Evolutionary conservation across 208 protist genomes (phyloP), one percentile per base, ranked within the genome.

Genomic region (Novymonas esmeraldas): DNA sequence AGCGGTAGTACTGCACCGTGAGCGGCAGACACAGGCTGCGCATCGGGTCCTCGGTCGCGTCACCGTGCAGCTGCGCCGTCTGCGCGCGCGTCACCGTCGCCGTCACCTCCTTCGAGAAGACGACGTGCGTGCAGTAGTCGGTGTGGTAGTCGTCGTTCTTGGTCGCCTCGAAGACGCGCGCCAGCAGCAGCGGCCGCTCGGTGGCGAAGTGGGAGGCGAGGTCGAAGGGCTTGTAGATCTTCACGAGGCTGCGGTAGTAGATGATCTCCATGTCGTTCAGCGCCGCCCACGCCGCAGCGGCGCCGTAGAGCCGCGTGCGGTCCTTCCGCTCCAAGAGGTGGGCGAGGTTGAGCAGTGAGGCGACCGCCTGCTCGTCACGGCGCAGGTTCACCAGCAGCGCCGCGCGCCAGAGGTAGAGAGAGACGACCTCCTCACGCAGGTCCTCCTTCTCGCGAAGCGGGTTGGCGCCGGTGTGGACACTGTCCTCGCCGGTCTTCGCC

Each of bases 261-360:
- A 92, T 76, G 28, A 93, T 64, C 67, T 95, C 85, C 85, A 92
- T 92, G 70, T 95, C 89, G 74, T 89, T 90, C 31, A 95, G 75
- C 31, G 39, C 63, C 31, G 85, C 89, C 89, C 89, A 95, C n/a
- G 71, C 60, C 20, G 79, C 79, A 3, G 89, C 89, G 16, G 89
- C 64, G 39, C 55, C 78, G 64, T 74, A 82, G 46, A 93, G 59
- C 1, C 81, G 60, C 6, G 73, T 78, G 28, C 85, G 82, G 63
- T 82, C 56, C 57, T 69, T 66, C 51, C 64, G 70, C 54, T 70
- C 73, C 28, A 95, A 55, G 7, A 69, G 50, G 28, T 48, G 58
- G 34, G 81, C 84, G 1, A 95, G 64, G 59, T 92, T 95, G 11
- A 95, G 73, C 13, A 95, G 73, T 3, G 80, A 87, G 61, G 42